phyloP scores from a whole-genome alignment of 306 rosid genomes.

The Inga laurina region DNA sequence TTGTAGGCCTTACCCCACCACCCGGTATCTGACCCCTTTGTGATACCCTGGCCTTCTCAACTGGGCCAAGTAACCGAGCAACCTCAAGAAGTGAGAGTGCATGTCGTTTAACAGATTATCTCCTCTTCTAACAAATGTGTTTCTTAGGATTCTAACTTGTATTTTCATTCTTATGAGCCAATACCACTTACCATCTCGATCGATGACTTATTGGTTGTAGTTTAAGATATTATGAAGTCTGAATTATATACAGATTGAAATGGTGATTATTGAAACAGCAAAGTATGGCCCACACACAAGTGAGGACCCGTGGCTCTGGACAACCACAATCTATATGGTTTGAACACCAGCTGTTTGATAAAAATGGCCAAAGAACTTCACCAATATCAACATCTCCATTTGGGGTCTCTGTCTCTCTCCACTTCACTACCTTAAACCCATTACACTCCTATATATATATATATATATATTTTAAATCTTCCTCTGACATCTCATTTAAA shows the following conservation, averaged over 20 bases:
- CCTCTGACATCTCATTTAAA: constrained; percentile 32
- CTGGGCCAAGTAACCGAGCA: no score
- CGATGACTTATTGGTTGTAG: not conserved
- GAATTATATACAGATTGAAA: constrained; percentile 20
- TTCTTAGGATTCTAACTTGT: no score
- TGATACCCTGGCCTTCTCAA: no score
- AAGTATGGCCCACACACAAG: constrained; percentile 72
- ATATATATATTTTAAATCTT: not conserved
- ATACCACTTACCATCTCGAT: no score
- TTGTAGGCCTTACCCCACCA: not conserved
- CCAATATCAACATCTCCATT: constrained; percentile 44
- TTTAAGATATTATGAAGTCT: constrained; percentile 14
- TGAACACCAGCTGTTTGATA: constrained; percentile 52
- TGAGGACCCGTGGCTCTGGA: constrained; percentile 60
- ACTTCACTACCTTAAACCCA: constrained; percentile 39
- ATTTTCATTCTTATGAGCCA: no score
- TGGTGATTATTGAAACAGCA: constrained; percentile 24
- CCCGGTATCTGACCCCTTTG: no score
- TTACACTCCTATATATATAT: not conserved
- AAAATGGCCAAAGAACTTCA: constrained; percentile 50
- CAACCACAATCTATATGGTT: constrained; percentile 54
- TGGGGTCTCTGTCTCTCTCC: constrained; percentile 39
- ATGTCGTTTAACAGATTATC: no score
- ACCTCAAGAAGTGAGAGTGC: no score
- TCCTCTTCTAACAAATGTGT: no score